Percentiles rank a stretch among this genome's conserved stretches.
Conservation (phyloP, 2,329 filamentous ascomycete genomes). For the Colletotrichum shisoi region DNA sequence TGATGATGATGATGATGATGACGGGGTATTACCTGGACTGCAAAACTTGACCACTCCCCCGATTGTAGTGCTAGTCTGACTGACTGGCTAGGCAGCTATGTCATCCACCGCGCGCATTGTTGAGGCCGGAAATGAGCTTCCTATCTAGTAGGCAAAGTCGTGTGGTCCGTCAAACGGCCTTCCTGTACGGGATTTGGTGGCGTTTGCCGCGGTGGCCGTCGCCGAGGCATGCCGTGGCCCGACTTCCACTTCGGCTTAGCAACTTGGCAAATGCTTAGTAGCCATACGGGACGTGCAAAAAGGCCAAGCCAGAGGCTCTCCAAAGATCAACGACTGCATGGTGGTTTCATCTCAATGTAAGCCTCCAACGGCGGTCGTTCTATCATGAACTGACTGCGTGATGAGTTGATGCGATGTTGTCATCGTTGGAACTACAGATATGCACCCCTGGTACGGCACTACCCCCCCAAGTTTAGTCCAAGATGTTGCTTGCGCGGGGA, state of each 20-base stretch:
- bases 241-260: conserved; percentile 21
- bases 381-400: not conserved
- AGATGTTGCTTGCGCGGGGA: too few species aligned
- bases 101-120: not conserved
- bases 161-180: not conserved
- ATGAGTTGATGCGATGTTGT: not conserved
- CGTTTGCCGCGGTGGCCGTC: not conserved
- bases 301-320: conserved; percentile 19
- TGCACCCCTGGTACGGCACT: too few species aligned
- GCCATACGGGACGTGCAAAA: not conserved
- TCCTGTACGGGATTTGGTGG: conserved; percentile 17
- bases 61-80: not conserved
- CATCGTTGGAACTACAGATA: not conserved
- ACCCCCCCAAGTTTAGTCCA: too few species aligned
- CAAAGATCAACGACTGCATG: not conserved
- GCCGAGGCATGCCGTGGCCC: not conserved
- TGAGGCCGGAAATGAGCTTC: not conserved
- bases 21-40: too few species aligned
- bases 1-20: too few species aligned
- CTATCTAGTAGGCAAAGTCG: not conserved
- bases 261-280: conserved; percentile 32
- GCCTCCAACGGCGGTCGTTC: not conserved
- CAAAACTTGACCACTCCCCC: not conserved
- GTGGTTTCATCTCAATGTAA: not conserved
- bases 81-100: not conserved